phyloP scores from a whole-genome alignment of 2,329 filamentous ascomycete genomes.

The Leptographium wingfieldii region DNA sequence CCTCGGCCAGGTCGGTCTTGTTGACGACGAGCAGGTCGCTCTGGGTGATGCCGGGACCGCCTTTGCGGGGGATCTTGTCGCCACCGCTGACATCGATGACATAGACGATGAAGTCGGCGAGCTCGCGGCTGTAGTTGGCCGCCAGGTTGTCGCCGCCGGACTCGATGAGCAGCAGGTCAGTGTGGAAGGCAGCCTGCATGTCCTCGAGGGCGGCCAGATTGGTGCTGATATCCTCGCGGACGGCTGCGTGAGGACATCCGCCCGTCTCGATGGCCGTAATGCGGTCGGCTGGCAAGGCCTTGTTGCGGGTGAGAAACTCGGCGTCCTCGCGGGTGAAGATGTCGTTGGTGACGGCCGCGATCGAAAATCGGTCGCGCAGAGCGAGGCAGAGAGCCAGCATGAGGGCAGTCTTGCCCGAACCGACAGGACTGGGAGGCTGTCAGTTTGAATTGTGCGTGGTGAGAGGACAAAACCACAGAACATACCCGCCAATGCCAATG shows the following conservation, averaged over 20 bases:
- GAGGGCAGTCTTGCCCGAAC: slow-evolving; percentile 91
- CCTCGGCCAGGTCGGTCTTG: slow-evolving; percentile 88
- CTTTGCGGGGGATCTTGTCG: slow-evolving; percentile 93
- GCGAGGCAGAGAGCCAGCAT: slow-evolving; percentile 88
- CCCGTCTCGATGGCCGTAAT: slow-evolving; percentile 97
- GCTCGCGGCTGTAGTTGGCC: slow-evolving; percentile 87
- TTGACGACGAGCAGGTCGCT: slow-evolving; percentile 89
- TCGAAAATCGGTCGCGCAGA: slow-evolving; percentile 67
- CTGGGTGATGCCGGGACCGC: slow-evolving; percentile 93
- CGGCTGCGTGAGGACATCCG: slow-evolving; percentile 91
- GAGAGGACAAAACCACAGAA: background rate
- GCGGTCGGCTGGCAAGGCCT: slow-evolving; percentile 66
- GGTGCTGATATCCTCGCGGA: slow-evolving; percentile 89
- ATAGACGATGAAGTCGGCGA: slow-evolving; percentile 97
- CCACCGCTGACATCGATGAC: slow-evolving; percentile 95
- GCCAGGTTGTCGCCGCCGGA: slow-evolving; percentile 93
- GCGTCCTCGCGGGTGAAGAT: slow-evolving; percentile 98
- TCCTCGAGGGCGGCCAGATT: slow-evolving; percentile 90
- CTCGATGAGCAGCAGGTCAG: slow-evolving; percentile 86
- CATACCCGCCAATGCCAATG: slow-evolving; percentile 88
- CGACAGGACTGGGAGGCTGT: slow-evolving; percentile 57
- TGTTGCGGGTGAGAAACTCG: slow-evolving; percentile 85
- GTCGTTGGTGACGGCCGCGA: slow-evolving; percentile 96
- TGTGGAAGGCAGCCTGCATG: slow-evolving; percentile 67
- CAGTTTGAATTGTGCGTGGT: background rate